Evolutionary conservation across 768 basidiomycete genomes (phyloP), one percentile per base, ranked within the genome.

Genomic region (Phylloporus sp.): DNA sequence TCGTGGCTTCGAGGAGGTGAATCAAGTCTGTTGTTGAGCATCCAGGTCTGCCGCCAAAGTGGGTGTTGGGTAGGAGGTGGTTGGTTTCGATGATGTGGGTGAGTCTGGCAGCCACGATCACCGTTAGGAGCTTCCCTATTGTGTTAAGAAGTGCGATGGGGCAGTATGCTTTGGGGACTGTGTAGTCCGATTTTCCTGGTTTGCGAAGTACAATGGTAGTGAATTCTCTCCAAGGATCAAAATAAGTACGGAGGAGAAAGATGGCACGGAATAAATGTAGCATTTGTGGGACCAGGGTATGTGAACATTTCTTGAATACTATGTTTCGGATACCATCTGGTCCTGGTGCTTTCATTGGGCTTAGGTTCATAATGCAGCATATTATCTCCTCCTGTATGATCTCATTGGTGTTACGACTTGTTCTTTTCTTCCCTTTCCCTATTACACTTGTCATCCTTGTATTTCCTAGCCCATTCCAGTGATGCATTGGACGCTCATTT

Each of bases 131-230:
- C 10, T 53, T 53, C 0, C 24, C 37, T 1, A 21, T 47, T 8
- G 33, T 53, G 14, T 53, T 42, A 0, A 53, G 48, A 0, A 53
- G 38, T 0, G 34, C 38, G 0, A 50, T 53, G 0, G 41, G 44
- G 0, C 9, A 6, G 7, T 43, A 53, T 9, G 44, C 44, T 21
- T 50, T 50, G 0, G 24, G 10, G 0, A 21, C 1, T 0, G 57
- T 42, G 54, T 77, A 76, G 49, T 63, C 42, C 0, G 59, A 42
- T 31, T 65, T 63, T 0, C 68, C 66, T 0, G 70, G 71, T 42
- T 77, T 76, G 0, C 57, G 40, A 0, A 74, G 50, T 0, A 71
- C 60, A 0, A 68, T 45, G 1, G 65, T 70, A 0, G 45, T 61
- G 21, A 57, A 69, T 0, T 48, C 37, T 3, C 8, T 15, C 29